Percentiles rank a stretch among this genome's conserved stretches.
These are phyloP conservation scores for Beauveria australis DNA, from an alignment of 2,329 filamentous ascomycete species.

Conservation along the genomic window DNA sequence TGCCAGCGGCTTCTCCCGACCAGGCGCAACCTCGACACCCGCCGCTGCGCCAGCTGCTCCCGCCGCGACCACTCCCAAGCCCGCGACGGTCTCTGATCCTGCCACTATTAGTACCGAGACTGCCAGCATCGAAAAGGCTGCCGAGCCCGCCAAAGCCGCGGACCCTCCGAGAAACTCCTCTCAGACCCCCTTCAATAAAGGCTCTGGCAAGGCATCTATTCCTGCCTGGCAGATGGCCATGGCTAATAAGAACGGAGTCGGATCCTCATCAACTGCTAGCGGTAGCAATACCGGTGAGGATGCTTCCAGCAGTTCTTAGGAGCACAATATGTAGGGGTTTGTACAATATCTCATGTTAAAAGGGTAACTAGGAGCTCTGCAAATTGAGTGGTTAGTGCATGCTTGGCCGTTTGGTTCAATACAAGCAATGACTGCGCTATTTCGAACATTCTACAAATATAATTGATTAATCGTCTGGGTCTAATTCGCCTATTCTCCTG, in stretches of 20 bases:
- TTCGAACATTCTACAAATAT: not conserved
- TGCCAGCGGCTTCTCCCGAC: slow-evolving; percentile 9
- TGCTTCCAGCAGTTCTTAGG: slow-evolving; percentile 13
- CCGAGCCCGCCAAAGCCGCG: slow-evolving; percentile 18
- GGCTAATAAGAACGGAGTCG: slow-evolving; percentile 40
- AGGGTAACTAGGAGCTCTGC: not conserved
- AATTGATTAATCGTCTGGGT: not conserved
- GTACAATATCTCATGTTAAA: slow-evolving; percentile 3
- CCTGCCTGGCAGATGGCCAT: slow-evolving; percentile 74
- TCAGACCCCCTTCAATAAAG: slow-evolving; percentile 21
- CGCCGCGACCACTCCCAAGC: not conserved
- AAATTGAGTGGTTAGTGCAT: not conserved
- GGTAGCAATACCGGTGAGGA: slow-evolving; percentile 18
- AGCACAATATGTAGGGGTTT: not conserved
- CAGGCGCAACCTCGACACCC: not conserved
- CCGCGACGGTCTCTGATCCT: slow-evolving; percentile 14
- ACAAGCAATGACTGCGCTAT: not conserved
- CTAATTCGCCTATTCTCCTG: not conserved
- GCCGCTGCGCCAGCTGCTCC: slow-evolving; percentile 1
- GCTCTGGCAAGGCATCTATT: slow-evolving; percentile 56
- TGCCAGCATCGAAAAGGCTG: slow-evolving; percentile 19
- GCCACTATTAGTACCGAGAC: slow-evolving; percentile 18
- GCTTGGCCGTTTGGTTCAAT: not conserved
- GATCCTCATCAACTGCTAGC: slow-evolving; percentile 18
- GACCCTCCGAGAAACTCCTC: slow-evolving; percentile 26